Conservation (phyloP, 106 monocot species). For the Allium cepa region DNA sequence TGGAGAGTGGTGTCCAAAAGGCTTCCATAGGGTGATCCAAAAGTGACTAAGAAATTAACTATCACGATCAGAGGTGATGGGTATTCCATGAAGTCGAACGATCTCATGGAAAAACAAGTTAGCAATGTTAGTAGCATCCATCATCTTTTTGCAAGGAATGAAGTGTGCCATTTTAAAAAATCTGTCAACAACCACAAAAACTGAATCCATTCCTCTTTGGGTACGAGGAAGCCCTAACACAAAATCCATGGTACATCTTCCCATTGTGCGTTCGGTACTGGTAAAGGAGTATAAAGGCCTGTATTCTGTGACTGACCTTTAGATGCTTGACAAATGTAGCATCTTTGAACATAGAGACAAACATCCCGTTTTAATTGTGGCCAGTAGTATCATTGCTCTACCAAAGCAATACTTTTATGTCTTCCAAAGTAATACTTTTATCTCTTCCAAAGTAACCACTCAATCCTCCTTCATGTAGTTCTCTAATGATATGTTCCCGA, state of each 20-base stretch:
- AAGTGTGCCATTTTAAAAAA: constrained; percentile 20
- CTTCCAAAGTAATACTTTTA: too few species aligned
- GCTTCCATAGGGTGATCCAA: constrained; percentile 4
- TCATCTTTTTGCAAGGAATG: constrained; percentile 11
- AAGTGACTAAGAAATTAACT: constrained; percentile 6
- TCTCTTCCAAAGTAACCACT: constrained; percentile 8
- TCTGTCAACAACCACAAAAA: constrained; percentile 15
- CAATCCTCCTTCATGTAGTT: background rate
- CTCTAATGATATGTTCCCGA: background rate
- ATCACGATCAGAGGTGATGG: constrained; percentile 11
- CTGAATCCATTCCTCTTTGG: constrained; percentile 6
- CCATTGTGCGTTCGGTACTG: constrained; percentile 6
- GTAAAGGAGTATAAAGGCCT: constrained; percentile 6
- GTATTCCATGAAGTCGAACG: constrained; percentile 9
- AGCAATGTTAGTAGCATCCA: constrained; percentile 8
- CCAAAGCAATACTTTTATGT: background rate
- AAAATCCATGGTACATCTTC: constrained; percentile 17
- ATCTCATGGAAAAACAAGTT: constrained; percentile 9
- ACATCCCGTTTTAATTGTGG: background rate
- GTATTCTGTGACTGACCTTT: background rate
- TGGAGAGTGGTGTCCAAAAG: background rate
- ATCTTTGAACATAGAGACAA: background rate
- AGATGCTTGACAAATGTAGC: background rate
- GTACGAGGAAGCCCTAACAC: constrained; percentile 8
- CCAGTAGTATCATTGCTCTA: constrained; percentile 4